These are phyloP conservation scores for Candida chauliodis DNA, from an alignment of 805 yeast species.

Conservation along the genomic window DNA sequence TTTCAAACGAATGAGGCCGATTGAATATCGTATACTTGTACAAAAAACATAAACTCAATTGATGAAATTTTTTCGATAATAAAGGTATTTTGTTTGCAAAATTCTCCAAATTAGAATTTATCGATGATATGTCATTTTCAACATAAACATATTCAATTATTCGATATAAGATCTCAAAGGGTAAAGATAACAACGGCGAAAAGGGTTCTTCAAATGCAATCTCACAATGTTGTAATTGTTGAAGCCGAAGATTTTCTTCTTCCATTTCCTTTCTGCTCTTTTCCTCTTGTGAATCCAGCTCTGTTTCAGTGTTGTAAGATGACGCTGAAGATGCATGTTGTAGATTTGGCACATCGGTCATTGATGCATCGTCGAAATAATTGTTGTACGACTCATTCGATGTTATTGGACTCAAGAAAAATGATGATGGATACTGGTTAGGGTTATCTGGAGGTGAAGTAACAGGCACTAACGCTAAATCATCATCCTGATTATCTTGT, in stretches of 20 bases:
- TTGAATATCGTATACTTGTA: slow-evolving; percentile 71
- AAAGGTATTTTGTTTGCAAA: slow-evolving; percentile 52
- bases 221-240: slow-evolving; percentile 4
- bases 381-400: slow-evolving; percentile 19
- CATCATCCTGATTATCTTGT: slow-evolving; percentile 2
- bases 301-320: slow-evolving; percentile 2
- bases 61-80: slow-evolving; percentile 56
- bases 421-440: slow-evolving; percentile 13
- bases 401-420: slow-evolving; percentile 24
- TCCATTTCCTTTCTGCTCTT: not conserved
- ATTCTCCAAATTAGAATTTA: slow-evolving; percentile 47
- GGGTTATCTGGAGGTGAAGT: slow-evolving; percentile 12
- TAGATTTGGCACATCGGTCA: not conserved
- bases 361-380: slow-evolving; percentile 3
- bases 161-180: slow-evolving; percentile 53
- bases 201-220: slow-evolving; percentile 2
- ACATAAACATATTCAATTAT: slow-evolving; percentile 56
- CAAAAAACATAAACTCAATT: slow-evolving; percentile 52
- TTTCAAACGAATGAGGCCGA: slow-evolving; percentile 76
- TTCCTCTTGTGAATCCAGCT: too few species aligned
- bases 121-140: slow-evolving; percentile 49
- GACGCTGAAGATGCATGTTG: slow-evolving; percentile 5
- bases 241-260: slow-evolving; percentile 5
- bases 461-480: slow-evolving; percentile 6
- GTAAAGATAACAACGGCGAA: slow-evolving; percentile 30